Conservation (phyloP, 192 early-diverging fungal species). For the Backusella liffmaniae region DNA sequence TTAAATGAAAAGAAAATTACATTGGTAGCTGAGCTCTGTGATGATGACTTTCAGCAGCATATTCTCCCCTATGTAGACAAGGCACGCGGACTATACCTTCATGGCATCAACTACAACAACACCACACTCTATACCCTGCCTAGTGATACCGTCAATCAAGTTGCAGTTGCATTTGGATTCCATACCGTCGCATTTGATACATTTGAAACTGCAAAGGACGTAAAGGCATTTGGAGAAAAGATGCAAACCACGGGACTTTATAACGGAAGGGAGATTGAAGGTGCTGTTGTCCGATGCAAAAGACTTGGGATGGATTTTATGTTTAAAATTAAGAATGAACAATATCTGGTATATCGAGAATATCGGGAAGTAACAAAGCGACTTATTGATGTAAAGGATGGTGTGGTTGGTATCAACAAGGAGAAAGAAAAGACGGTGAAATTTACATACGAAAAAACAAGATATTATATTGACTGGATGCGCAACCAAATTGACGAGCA, state of each 20-base stretch:
- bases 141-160: constrained; percentile 54
- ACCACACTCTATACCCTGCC: constrained; percentile 69
- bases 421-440: neutral
- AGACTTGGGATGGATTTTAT: constrained; percentile 49
- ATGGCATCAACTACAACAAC: constrained; percentile 88
- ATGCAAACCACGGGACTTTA: constrained; percentile 64
- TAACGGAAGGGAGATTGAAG: constrained; percentile 78
- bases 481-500: constrained; percentile 51
- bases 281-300: constrained; percentile 87
- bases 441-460: constrained; percentile 57
- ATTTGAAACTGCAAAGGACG: constrained; percentile 58
- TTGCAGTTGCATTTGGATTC: constrained; percentile 80
- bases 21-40: constrained; percentile 86
- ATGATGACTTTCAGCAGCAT: constrained; percentile 97
- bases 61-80: constrained; percentile 83
- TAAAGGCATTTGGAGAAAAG: constrained; percentile 65
- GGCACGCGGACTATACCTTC: constrained; percentile 80
- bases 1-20: constrained; percentile 74
- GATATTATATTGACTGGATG: constrained; percentile 78
- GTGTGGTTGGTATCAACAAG: neutral
- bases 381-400: constrained; percentile 46
- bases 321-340: constrained; percentile 97
- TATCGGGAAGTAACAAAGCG: constrained; percentile 92
- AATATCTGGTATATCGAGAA: constrained; percentile 93
- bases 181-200: constrained; percentile 48